phyloP scores from a whole-genome alignment of 345 rosid genomes.

The Salix dunnii region DNA sequence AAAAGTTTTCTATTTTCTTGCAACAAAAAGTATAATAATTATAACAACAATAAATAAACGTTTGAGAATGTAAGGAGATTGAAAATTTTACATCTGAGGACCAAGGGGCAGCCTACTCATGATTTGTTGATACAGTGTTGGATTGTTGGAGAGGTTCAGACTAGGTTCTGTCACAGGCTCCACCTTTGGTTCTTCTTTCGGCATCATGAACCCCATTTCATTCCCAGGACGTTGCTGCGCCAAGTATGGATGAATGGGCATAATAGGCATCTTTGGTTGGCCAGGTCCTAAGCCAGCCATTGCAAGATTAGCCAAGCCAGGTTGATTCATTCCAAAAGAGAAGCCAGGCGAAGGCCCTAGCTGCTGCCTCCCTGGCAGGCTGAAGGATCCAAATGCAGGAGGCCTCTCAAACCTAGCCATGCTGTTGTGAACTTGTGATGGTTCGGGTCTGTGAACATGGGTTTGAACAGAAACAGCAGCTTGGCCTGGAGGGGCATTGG shows the following conservation, averaged over 20 bases:
- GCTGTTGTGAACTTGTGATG: conserved; percentile 52
- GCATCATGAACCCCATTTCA: conserved; percentile 63
- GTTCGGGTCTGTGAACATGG: conserved; percentile 54
- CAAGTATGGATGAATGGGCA: conserved; percentile 55
- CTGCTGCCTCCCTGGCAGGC: conserved; percentile 68
- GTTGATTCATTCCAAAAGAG: conserved; percentile 64
- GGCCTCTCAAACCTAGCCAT: conserved; percentile 59
- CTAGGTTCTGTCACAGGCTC: conserved; percentile 66
- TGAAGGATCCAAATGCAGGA: conserved; percentile 48
- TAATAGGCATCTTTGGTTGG: conserved; percentile 53
- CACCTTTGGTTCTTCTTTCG: conserved; percentile 72
- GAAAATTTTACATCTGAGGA: conserved; percentile 50
- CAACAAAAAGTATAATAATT: conserved; percentile 9
- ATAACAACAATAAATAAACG: neutral
- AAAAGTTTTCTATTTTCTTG: conserved; percentile 26
- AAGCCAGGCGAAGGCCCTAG: conserved; percentile 56
- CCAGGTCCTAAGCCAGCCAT: conserved; percentile 67
- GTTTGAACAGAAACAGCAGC: conserved; percentile 34
- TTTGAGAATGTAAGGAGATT: neutral
- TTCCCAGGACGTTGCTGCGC: conserved; percentile 46
- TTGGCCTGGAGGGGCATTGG: conserved; percentile 6
- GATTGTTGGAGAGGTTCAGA: conserved; percentile 49
- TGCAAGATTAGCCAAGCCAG: conserved; percentile 54
- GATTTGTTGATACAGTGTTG: conserved; percentile 63
- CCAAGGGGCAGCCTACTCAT: conserved; percentile 85